Base-by-base conservation (phyloP, 2,329 filamentous ascomycete genomes). In the Aspergillus intermedius region DNA sequence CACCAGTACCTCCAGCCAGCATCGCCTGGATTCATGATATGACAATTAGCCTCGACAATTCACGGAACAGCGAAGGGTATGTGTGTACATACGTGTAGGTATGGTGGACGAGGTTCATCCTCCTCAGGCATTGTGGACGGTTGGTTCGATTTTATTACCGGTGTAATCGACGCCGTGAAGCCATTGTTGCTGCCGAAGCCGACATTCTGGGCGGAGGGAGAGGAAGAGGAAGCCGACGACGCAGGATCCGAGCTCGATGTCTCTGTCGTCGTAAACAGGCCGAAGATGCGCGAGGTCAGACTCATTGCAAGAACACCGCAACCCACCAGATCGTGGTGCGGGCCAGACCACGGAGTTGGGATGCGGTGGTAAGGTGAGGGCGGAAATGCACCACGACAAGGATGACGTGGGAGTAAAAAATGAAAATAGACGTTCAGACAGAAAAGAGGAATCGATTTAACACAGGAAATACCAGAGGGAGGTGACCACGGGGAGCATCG, bases 1-100 rank as follows among this genome's bases (percentile, higher is more conserved):
- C 93, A 63, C 94, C 93, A 46, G 94, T 76, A 51, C 91, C 93
- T 63, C 93, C 93, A 30, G 93, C 93, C 63, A 98, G 78, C 91
- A 97, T 98, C 67, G 87, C 84, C 89, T 95, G 13, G 8, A 37
- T 13, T 32, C 22, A 32, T 44, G 7, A 60, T 47, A 52, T 44
- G 42, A 22, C 42, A 19, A 19, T 35, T n/a, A 21, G 23, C 19
- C 22, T 40, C 25, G 25, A 30, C 25, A 10, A 30, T 30, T 12
- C 10, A 30, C 25, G 9, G 25, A 43, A 43, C 12, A 43, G 21
- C 41, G 8, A 28, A 19, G 23, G 35, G 13, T 19, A 17, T n/a
- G 7, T 39, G 15, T 39, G 19, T 9, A 71, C 80, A 67, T 69
- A 86, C 82, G 72, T 86, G 79, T 58, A 82, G 62, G 64, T 82